Base-by-base conservation (phyloP, 306 rosid species). In the Lotus japonicus region DNA sequence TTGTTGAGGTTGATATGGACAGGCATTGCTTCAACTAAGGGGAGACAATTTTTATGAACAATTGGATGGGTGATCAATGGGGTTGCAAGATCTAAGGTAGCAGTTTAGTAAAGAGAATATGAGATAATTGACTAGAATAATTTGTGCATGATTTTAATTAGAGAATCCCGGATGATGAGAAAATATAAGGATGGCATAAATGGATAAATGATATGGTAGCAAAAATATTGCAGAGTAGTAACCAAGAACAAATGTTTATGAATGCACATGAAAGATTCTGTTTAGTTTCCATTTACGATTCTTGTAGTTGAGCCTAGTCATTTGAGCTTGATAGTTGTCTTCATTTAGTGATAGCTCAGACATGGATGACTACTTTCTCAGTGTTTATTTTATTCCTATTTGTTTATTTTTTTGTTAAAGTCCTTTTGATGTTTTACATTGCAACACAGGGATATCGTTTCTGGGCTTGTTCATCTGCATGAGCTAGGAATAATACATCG, bases 401-500 rank as follows among this genome's bases (percentile, higher is more conserved):
- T 46, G 14, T 58, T 55, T 61, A 10, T 31, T 66, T 70, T 26
- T 18, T 62, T 15, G 41, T 66, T 38, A 21, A 19, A 16, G 5
- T 44, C 42, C 52, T 41, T 15, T 46, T 66, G 60, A 76, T 31
- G 14, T 49, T 49, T 68, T 56, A 21, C 44, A 4, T 70, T 80
- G 46, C 48, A 53, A 66, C 56, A 44, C 70, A 90, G 97, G 82
- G 95, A 86, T 75, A 28, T 86, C 46, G 87, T 90, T 49, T 79
- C 75, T 19, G 97, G 97, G 26, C 84, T 90, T 50, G 77, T 42
- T 80, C 97, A 90, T 84, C 83, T 90, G 72, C 97, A 90, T 81
- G 87, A 88, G 59, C 62, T 86, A 79, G 97, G 97, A 59, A 90
- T 90, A 66, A 79, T 90, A 44, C 97, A 90, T 63, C 79, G 92